Base-by-base conservation (phyloP, 345 rosid genomes). In the Ailanthus altissimus region DNA sequence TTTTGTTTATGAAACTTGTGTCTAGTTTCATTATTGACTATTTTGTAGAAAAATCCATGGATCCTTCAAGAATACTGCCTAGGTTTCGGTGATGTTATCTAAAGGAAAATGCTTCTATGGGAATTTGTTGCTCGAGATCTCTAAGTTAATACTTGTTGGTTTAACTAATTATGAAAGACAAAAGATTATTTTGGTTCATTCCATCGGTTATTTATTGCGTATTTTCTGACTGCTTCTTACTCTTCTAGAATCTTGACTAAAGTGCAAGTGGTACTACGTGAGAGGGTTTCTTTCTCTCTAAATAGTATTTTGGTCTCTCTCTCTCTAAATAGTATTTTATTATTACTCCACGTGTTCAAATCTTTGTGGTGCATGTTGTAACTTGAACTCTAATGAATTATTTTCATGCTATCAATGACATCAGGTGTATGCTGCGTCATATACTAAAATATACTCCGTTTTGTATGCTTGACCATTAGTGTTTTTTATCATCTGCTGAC, bases 401-500 rank as follows among this genome's bases (percentile, higher is more conserved):
- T 59, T 60, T 57, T 32, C 40, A 42, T 57, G 9, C n/a, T 23
- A 47, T 68, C 23, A 21, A 18, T 63, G 63, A 58, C 32, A 58
- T 23, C 57, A 20, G 67, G 67, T 62, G 50, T 47, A 20, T 23
- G 0, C 49, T 72, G 5, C 14, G 46, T 46, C 7, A 10, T 49
- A 14, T 45, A 8, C 70, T 56, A 25, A 28, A 76, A 20, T 23
- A 49, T 36, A 15, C n/a, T 38, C 28, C 6, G 20, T n/a, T 61
- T 60, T 75, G 50, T 53, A 49, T 64, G 60, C 46, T 36, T 32
- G 20, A 47, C 42, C 46, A 53, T 71, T 32, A 42, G 26, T 57
- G 20, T 46, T 28, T 26, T 49, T 18, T 53, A 40, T 61, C 26
- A 58, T 72, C 43, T 51, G 62, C 62, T 62, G 64, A 67, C 46